Evolutionary conservation across 331 rosid species (phyloP), one percentile per base, ranked within the genome.

Genomic region (Pyracantha coccinea): DNA sequence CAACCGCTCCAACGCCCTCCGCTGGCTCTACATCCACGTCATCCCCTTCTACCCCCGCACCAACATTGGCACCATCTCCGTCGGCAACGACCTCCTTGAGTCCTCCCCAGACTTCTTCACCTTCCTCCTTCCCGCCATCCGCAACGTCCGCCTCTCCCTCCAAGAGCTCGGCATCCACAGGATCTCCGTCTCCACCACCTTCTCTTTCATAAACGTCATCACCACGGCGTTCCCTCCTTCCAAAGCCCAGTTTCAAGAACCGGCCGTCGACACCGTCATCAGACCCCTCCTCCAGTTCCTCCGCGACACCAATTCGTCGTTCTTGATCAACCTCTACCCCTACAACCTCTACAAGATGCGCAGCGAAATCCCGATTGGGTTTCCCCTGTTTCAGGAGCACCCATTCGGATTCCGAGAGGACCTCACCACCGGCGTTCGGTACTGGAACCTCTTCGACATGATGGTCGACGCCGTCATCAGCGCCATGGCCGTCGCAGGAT

Each of bases 41-140:
- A 76, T 89, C 71, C 97, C 99, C 2, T 94, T 89, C 91, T 87
- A 87, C 79, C 99, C 97, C 7, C 95, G 97, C 63, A 87, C 91
- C 79, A 92, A 71, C 60, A 88, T 94, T 83, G 68, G 93, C 32
- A 69, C 90, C 57, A 92, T 94, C 83, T 90, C 97, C 35, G 97
- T 94, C 38, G 99, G 99, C 19, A 83, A 90, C 76, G 93, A 88
- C 71, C 78, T 88, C 78, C 73, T 84, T 9, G 87, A 81, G 21
- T 44, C 76, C 3, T 71, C 86, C 64, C 92, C 97, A 0, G 69
- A 83, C 5, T 29, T 74, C 68, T 24, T 79, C n/a, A 33, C 74
- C 60, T 63, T 73, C 35, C 90, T 92, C 79, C 77, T 91, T 64
- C 89, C 96, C 0, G 99, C 99, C 0, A 81, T 92, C 52, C 80